Evolutionary conservation across 805 yeast genomes (phyloP), one percentile per base, ranked within the genome.

Genomic region (Pichia heedii): DNA sequence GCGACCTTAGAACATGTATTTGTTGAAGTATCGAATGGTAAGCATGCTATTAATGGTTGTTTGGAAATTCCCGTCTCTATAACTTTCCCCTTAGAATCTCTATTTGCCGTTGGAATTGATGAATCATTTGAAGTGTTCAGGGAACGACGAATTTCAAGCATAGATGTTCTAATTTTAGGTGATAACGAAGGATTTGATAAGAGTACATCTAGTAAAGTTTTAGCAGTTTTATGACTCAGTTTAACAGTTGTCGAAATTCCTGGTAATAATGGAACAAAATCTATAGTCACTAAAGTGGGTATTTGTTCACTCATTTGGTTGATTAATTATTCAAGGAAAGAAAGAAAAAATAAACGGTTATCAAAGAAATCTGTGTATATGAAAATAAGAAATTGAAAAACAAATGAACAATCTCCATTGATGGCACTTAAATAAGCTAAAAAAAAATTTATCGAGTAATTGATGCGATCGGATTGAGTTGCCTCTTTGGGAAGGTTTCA

Each of bases 1-100:
- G 44, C 21, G 4, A 42, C 37, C 15, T 30, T 32, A 2, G 78
- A 71, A 29, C 63, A 66, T 0, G 63, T 63, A 9, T 43, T 26
- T 5, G 8, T 15, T 19, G 19, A 16, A 8, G 35, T 22, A 12
- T 35, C 36, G 10, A 26, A 7, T 1, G 65, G 62, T 9, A 58
- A 15, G 42, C 63, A 59, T 1, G 53, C 62, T 37, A 60, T 22
- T 8, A 58, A 48, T 33, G 51, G 45, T 5, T 27, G 41, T 36
- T 40, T 43, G 16, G 33, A 29, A 6, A 44, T 8, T 24, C 27
- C 27, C 11, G 10, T 24, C 11, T 24, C 27, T 24, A 8, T 24
- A 7, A 24, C 27, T 24, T n/a, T n/a, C n/a, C n/a, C n/a, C n/a
- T n/a, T n/a, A n/a, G n/a, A n/a, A n/a, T n/a, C n/a, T n/a, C 27